Percentiles rank a stretch among this genome's conserved stretches.
phyloP scores from a whole-genome alignment of 805 yeast species.

The Teunomyces gatunensis region DNA sequence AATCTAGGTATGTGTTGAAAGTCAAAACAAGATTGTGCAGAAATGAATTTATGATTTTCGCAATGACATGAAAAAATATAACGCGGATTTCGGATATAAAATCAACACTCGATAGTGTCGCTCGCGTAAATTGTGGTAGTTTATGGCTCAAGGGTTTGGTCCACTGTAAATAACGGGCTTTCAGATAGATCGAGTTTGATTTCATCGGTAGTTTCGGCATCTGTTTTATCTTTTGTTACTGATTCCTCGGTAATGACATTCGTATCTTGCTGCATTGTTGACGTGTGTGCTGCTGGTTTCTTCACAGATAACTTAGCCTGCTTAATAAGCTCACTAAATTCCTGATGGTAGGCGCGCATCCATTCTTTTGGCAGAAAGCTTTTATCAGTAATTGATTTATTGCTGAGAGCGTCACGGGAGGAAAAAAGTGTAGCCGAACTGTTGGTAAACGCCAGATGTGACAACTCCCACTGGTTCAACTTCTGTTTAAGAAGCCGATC shows the following conservation, averaged over 20 bases:
- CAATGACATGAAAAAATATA: not conserved
- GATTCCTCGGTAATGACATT: no score
- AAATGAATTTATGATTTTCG: not conserved
- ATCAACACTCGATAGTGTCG: not conserved
- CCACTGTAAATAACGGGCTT: constrained; percentile 5
- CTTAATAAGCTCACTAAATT: constrained; percentile 36
- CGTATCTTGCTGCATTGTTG: no score
- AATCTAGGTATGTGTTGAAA: not conserved
- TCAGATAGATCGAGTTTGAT: constrained; percentile 3
- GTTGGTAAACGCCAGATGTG: constrained; percentile 29
- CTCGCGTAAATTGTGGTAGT: not conserved
- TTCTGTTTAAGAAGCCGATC: constrained; percentile 54
- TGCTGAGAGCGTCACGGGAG: constrained; percentile 17
- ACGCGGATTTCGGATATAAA: constrained; percentile 1
- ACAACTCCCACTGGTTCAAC: constrained; percentile 65
- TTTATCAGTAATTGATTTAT: constrained; percentile 41
- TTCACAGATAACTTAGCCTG: constrained; percentile 28
- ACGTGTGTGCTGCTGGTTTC: not conserved
- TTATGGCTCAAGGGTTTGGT: not conserved
- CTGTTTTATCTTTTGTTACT: not conserved
- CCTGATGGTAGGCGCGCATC: constrained; percentile 37
- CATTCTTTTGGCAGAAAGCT: constrained; percentile 46
- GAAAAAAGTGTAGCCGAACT: constrained; percentile 21
- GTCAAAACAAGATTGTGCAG: not conserved
- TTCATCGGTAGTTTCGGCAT: not conserved